Base-by-base conservation (phyloP, 148 eudicot genomes). In the Vaccinium macrocarpon region DNA sequence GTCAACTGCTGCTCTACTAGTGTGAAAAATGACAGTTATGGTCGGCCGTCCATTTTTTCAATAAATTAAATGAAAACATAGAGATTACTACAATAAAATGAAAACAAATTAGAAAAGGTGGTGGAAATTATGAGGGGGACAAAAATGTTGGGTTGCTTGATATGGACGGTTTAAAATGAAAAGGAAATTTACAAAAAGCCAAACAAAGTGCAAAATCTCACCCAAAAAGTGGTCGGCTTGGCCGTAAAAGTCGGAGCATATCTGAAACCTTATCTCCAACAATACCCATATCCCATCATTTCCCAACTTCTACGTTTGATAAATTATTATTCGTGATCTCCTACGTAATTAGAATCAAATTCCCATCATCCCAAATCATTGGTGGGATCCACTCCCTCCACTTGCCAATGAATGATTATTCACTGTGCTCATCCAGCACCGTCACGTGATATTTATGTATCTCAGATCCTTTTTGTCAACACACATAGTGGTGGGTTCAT, bases 241-340 rank as follows among this genome's bases (percentile, higher is more conserved):
- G 70, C 50, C 25, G 48, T 29, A 38, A 42, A 73, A 19, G 23
- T 21, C 77, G 38, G 53, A 81, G 46, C 73, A 81, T 52, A 81
- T n/a, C 52, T 81, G 73, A 81, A 81, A 81, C 74, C 74, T 81
- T 81, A 81, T 81, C 82, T 81, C 73, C 82, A 81, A 81, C 82
- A 61, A 2, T 16, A 19, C 15, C 71, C 82, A 23, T 49, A 6
- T 16, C 62, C 70, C 70, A 49, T 49, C 23, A 51, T 56, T 53
- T 46, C 56, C 72, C 82, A 59, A 42, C 53, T 80, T 61, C 52
- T 80, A 61, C 53, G 52, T 42, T 81, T 35, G 52, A 76, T 76
- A 53, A 70, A 76, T 76, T 48, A 19, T 27, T 61, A 61, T 61
- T 21, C 53, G 62, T 46, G 55, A 35, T 56, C 59, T 64, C 71